phyloP scores from a whole-genome alignment of 1,139 yeast species.

The Magnusiomyces magnusii region DNA sequence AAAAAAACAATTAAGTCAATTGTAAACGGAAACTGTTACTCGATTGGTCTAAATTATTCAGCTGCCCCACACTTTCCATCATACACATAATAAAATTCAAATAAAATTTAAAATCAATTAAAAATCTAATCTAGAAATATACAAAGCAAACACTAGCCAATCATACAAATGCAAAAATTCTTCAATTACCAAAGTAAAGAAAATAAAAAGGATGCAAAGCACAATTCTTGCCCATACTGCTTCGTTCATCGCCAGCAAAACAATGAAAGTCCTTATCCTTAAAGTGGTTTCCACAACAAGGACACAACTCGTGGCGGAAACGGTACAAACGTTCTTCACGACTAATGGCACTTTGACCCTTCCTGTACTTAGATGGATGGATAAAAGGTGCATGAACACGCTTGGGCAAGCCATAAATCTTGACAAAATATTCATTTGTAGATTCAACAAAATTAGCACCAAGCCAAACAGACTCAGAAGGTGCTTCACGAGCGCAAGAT shows the following conservation, averaged over 20 bases:
- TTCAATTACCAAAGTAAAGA: not conserved
- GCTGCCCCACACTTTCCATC: too few relatives aligned
- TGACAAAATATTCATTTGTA: not conserved
- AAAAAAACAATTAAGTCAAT: too few relatives aligned
- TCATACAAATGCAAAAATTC: not conserved
- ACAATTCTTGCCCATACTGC: not conserved
- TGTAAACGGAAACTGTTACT: too few relatives aligned
- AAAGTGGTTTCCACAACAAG: slow-evolving; percentile 6
- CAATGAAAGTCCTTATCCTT: not conserved
- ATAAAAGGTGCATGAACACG: slow-evolving; percentile 1
- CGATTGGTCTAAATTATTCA: too few relatives aligned
- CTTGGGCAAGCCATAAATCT: not conserved
- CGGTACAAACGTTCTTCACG: slow-evolving; percentile 3
- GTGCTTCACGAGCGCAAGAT: not conserved
- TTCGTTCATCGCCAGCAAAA: not conserved
- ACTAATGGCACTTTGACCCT: not conserved
- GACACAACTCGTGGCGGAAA: not conserved
- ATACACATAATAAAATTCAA: too few relatives aligned
- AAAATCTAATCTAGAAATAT: too few relatives aligned
- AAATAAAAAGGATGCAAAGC: not conserved
- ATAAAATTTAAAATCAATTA: not conserved
- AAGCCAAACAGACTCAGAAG: slow-evolving; percentile 1
- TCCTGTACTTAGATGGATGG: not conserved
- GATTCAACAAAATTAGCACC: not conserved
- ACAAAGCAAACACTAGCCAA: not conserved